Base-by-base conservation (phyloP, 208 protist genomes). In the Wallacemonas collosoma region DNA sequence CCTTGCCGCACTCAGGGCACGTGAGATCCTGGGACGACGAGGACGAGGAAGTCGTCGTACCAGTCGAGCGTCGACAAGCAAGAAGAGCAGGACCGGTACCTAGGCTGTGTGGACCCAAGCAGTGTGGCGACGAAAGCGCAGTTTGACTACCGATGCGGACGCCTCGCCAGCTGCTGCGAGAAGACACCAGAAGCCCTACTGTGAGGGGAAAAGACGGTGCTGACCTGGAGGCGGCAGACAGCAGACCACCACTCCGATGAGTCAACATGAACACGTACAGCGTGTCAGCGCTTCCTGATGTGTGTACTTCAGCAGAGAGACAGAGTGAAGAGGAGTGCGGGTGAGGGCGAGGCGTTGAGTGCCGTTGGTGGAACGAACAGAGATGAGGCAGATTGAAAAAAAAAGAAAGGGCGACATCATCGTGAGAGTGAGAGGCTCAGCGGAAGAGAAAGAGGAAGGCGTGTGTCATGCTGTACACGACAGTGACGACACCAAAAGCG, bases 1-100 rank as follows among this genome's bases (percentile, higher is more conserved):
- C 69, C 66, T 91, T 94, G 2, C 84, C 82, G 68, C 89, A 94
- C 35, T 94, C 89, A 3, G 86, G 89, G 48, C 89, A 94, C n/a
- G 66, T 17, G n/a, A 72, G 69, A 12, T 50, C 45, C 26, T 26
- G 26, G 12, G 45, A 50, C 8, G 45, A 50, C 12, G 70, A 54
- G 51, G 47, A 8, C 45, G 35, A 14, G 41, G 44, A 5, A 44
- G 63, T 3, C 68, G 9, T 38, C 1, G 17, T 38, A 26, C 3
- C 35, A 48, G 41, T 68, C 7, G 17, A 6, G 14, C 60, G 11
- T 61, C 55, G 11, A 47, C 64, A 39, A 65, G 26, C 51, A 56
- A 56, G 51, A n/a, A 51, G 47, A 51, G 14, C 47, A 14, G 26
- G 26, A 26, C 26, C 26, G 26, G 26, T 26, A 26, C 26, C 26